Conservation (phyloP, 164 flowering plant species). For the Echeveria elegans region DNA sequence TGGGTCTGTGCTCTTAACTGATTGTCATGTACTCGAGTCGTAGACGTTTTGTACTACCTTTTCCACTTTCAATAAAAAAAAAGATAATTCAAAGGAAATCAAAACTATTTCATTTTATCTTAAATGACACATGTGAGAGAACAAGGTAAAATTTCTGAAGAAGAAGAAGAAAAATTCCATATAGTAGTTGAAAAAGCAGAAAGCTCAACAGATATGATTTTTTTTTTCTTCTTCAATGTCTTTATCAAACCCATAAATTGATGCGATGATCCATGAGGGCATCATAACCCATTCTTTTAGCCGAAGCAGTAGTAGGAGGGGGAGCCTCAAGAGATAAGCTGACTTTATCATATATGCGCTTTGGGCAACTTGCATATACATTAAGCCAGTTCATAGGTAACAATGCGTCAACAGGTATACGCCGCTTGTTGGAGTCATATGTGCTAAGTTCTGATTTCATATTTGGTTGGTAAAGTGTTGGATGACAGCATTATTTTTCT, state of each 20-base stretch:
- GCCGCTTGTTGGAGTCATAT: background rate
- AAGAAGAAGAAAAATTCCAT: too few species aligned
- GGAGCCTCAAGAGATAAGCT: background rate
- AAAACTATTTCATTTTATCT: too few species aligned
- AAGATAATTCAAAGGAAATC: too few species aligned
- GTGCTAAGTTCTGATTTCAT: background rate
- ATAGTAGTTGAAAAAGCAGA: background rate
- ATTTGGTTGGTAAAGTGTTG: background rate
- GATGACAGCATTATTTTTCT: too few species aligned
- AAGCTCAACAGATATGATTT: background rate
- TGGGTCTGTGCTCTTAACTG: too few species aligned
- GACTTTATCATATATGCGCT: background rate
- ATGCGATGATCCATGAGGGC: background rate
- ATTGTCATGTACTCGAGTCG: too few species aligned
- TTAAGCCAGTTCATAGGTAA: background rate
- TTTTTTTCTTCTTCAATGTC: background rate
- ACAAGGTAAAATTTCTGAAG: background rate
- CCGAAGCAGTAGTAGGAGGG: background rate
- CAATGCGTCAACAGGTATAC: background rate
- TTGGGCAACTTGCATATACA: background rate
- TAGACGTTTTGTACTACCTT: too few species aligned
- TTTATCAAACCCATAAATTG: background rate
- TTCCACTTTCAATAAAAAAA: too few species aligned
- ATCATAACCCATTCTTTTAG: background rate
- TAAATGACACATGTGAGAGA: background rate